phyloP scores from a whole-genome alignment of 306 rosid genomes.

The Glycine soja region DNA sequence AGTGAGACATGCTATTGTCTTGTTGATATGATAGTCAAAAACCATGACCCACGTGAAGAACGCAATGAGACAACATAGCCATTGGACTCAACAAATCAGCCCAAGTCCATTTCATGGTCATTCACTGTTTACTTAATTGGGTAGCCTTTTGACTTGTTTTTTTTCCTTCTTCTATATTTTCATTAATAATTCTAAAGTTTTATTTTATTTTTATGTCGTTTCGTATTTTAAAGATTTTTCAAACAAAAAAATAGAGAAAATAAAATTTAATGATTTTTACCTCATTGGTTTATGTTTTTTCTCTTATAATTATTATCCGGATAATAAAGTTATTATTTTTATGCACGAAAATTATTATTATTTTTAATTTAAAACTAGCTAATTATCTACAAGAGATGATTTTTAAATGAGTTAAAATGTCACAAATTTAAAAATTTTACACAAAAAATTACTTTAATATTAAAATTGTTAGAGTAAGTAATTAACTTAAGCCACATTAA shows the following conservation, averaged over 20 bases:
- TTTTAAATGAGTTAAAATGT: no score
- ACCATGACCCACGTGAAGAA: conserved; percentile 35
- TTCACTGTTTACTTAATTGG: conserved; percentile 2
- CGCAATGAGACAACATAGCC: background rate
- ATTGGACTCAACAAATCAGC: background rate
- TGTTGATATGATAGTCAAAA: background rate
- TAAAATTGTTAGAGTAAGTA: no score
- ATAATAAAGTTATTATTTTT: background rate
- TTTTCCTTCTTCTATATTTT: no score
- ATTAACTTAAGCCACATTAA: no score
- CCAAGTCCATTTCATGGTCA: background rate
- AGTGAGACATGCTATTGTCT: conserved; percentile 26
- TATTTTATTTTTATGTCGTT: no score
- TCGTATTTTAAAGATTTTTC: background rate
- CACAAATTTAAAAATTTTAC: no score
- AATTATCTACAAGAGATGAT: background rate
- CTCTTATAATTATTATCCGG: background rate
- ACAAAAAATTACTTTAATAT: no score
- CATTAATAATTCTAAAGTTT: no score
- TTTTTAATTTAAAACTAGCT: background rate
- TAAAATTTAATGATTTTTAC: background rate
- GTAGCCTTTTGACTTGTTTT: no score
- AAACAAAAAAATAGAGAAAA: background rate
- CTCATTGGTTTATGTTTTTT: background rate
- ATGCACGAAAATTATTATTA: background rate